A percentile compares a stretch with the other conserved stretches of the same genome.
These are phyloP conservation scores for Sporodiniella umbellata DNA, from an alignment of 371 early-diverging fungal genomes.

Conservation along the genomic window DNA sequence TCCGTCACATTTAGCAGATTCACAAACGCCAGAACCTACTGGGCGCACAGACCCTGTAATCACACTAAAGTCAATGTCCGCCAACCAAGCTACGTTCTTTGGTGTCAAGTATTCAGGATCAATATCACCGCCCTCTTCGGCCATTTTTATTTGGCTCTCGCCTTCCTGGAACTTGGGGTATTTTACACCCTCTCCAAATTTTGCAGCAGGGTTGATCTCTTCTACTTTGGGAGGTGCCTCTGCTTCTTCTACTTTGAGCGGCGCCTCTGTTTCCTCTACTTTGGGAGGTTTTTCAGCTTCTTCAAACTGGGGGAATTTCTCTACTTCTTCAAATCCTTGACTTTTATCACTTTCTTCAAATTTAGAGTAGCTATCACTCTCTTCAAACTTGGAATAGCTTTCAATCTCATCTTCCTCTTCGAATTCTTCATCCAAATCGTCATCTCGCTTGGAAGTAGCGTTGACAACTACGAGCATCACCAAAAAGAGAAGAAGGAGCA, in stretches of 20 bases:
- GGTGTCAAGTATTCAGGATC: conserved; percentile 6
- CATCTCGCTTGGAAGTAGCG: not conserved
- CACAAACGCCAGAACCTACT: conserved; percentile 39
- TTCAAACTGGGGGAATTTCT: no score
- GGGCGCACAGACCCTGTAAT: conserved; percentile 26
- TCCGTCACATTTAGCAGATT: conserved; percentile 32
- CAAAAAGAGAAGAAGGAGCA: conserved; percentile 8
- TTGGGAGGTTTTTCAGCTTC: no score
- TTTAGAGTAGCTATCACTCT: no score
- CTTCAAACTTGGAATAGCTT: no score
- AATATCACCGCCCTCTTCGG: not conserved
- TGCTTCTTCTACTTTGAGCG: not conserved
- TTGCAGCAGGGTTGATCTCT: no score
- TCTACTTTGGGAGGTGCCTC: no score
- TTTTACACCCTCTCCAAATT: no score
- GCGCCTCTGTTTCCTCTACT: no score
- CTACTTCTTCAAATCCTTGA: no score
- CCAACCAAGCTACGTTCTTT: conserved; percentile 29
- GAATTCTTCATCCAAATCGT: no score
- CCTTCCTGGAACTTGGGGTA: not conserved
- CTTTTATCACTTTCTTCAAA: no score
- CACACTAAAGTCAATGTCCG: conserved; percentile 44
- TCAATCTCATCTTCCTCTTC: conserved; percentile 4
- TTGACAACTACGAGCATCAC: conserved; percentile 1
- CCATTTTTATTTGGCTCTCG: not conserved